Percentiles rank a stretch among this genome's conserved stretches.
These are phyloP conservation scores for Wilhelminamyces savonicus DNA, from an alignment of 805 yeast species.

Conservation along the genomic window DNA sequence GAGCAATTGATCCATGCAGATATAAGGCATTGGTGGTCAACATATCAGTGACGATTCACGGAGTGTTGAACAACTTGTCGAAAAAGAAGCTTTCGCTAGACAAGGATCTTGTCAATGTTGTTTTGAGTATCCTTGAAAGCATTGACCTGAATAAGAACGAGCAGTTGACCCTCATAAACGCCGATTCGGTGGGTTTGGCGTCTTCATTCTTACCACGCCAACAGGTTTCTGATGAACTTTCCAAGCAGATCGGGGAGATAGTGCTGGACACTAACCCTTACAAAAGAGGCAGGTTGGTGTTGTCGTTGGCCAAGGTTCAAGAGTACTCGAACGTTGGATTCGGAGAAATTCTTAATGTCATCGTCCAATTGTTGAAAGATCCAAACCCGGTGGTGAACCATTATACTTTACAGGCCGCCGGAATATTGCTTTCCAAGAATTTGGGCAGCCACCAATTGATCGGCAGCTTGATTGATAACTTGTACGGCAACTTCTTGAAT, in stretches of 20 bases:
- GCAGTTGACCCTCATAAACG: constrained; percentile 39
- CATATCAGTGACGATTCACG: constrained; percentile 57
- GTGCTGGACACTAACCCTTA: constrained; percentile 61
- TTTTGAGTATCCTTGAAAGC: constrained; percentile 46
- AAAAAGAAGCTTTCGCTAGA: constrained; percentile 16
- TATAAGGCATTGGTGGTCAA: constrained; percentile 53
- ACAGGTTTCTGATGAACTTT: constrained; percentile 11
- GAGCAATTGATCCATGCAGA: constrained; percentile 26
- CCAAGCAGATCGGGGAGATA: constrained; percentile 47
- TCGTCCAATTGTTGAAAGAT: constrained; percentile 58
- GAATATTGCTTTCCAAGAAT: constrained; percentile 51
- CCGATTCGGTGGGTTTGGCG: constrained; percentile 55
- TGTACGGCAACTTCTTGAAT: constrained; percentile 27
- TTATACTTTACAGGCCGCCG: constrained; percentile 60
- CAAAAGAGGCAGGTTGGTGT: constrained; percentile 41
- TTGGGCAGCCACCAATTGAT: constrained; percentile 39
- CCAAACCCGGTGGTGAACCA: constrained; percentile 82
- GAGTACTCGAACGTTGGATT: constrained; percentile 22
- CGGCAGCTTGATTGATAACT: constrained; percentile 27
- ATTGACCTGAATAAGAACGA: constrained; percentile 31
- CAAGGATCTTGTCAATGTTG: constrained; percentile 32
- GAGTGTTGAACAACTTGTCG: constrained; percentile 24
- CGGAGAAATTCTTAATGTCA: constrained; percentile 45
- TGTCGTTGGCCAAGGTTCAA: constrained; percentile 25
- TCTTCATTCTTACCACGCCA: constrained; percentile 12